Evolutionary conservation across 2,329 filamentous ascomycete genomes (phyloP).

Genomic region (Fusarium burgessii): DNA sequence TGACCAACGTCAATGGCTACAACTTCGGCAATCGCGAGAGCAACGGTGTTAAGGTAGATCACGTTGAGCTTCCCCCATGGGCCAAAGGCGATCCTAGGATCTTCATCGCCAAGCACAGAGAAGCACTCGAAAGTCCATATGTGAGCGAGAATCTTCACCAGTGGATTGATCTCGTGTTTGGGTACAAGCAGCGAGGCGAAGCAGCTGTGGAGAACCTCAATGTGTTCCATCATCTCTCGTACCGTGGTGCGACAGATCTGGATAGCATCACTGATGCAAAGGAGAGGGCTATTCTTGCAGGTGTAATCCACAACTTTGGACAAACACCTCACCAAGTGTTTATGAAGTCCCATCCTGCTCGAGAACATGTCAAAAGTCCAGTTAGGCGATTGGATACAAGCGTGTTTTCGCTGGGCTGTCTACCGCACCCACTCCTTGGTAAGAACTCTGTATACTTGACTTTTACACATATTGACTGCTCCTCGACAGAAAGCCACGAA

Average conservation of each 20-base stretch:
- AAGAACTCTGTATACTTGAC: slow-evolving; percentile 34
- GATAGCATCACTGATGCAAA: slow-evolving; percentile 91
- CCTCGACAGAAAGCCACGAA: slow-evolving; percentile 72
- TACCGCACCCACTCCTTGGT: slow-evolving; percentile 82
- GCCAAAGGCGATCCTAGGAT: slow-evolving; percentile 96
- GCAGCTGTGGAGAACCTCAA: slow-evolving; percentile 92
- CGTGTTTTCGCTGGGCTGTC: slow-evolving; percentile 79
- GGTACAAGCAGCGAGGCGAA: slow-evolving; percentile 92
- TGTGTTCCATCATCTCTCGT: slow-evolving; percentile 95
- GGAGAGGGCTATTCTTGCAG: slow-evolving; percentile 88
- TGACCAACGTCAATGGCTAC: slow-evolving; percentile 93
- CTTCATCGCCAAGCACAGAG: slow-evolving; percentile 95
- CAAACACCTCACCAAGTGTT: slow-evolving; percentile 98
- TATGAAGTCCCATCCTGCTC: slow-evolving; percentile 79
- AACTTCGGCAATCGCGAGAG: slow-evolving; percentile 92
- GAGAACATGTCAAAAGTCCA: slow-evolving; percentile 75
- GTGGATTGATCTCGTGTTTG: slow-evolving; percentile 98
- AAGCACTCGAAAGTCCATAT: slow-evolving; percentile 92
- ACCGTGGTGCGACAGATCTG: slow-evolving; percentile 91
- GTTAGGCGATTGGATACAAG: slow-evolving; percentile 80
- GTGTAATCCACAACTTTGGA: slow-evolving; percentile 98
- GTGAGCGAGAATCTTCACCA: slow-evolving; percentile 90
- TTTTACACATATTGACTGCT: background rate
- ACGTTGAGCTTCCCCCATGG: slow-evolving; percentile 93
- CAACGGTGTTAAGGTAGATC: slow-evolving; percentile 81